Percentiles rank a stretch among this genome's conserved stretches.
These are phyloP conservation scores for Elsinoe batatas DNA, from an alignment of 2,329 filamentous ascomycete species.

Conservation along the genomic window DNA sequence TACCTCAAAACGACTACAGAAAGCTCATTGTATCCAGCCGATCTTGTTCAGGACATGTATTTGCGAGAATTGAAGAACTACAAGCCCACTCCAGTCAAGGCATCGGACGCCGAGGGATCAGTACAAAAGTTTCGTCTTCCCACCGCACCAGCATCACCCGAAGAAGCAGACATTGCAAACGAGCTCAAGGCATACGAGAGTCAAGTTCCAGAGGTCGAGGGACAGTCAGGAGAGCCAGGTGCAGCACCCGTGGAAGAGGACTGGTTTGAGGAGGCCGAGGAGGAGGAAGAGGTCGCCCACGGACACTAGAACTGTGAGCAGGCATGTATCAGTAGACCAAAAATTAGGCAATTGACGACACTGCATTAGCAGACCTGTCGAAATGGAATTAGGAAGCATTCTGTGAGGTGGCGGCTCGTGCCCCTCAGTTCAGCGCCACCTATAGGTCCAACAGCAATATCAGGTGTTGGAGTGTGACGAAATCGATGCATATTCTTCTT, in stretches of 20 bases:
- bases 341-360: constrained; percentile 1
- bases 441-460: constrained; percentile 1
- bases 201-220: constrained; percentile 91
- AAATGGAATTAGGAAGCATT: constrained; percentile 4
- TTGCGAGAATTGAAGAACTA: constrained; percentile 91
- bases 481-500: neutral
- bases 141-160: constrained; percentile 74
- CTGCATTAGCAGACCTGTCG: constrained; percentile 4
- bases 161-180: constrained; percentile 85
- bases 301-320: constrained; percentile 9
- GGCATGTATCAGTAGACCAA: constrained; percentile 8
- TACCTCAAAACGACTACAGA: neutral
- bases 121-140: constrained; percentile 80
- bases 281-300: constrained; percentile 16
- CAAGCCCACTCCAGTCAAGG: constrained; percentile 77
- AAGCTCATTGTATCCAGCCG: constrained; percentile 49
- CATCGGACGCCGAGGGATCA: constrained; percentile 77
- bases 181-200: constrained; percentile 91
- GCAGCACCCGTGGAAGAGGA: constrained; percentile 54
- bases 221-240: constrained; percentile 57
- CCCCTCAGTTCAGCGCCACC: neutral
- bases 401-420: neutral
- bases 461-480: neutral
- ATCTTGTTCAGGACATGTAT: constrained; percentile 96
- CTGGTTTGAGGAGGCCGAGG: constrained; percentile 31